Evolutionary conservation across 805 yeast genomes (phyloP), one percentile per base, ranked within the genome.

Genomic region (Candida pseudoglaebosa): DNA sequence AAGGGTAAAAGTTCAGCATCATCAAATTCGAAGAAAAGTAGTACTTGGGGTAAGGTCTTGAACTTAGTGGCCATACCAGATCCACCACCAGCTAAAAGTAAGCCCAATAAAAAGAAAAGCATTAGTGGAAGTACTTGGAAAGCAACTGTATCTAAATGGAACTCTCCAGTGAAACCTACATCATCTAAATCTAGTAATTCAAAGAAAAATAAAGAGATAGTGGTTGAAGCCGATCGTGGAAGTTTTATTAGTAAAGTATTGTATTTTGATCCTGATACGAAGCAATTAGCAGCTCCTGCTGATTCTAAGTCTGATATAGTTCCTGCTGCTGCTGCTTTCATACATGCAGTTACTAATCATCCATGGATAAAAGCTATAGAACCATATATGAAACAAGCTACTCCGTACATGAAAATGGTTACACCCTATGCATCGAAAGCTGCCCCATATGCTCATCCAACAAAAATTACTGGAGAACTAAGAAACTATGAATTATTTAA

Each of bases 201-300:
- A 13, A 26, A 26, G 29, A 9, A 13, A 26, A 26, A 15, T 10
- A 51, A 54, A 26, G 67, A 61, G 41, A 53, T 56, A 30, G 48
- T 53, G 4, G 46, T 66, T 24, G 71, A 63, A 39, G 56, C 47
- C 2, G 56, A 47, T 19, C 55, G 48, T 24, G 53, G 38, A 2
- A 41, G 39, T 28, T 24, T 33, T 3, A 46, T 52, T 13, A 56
- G 45, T 17, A 56, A 55, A 36, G 65, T 61, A 32, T 40, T 65
- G 14, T 54, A 53, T 41, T 61, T 44, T 36, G 62, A 67, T 45
- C 65, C 65, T 2, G 39, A 40, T 13, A 62, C 70, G 1, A 56
- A 57, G 6, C 62, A 55, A 37, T 49, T 67, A 21, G 65, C 54
- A 12, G 37, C 41, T 6, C 62, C 64, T 2, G 56, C 57, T 2